Percentiles rank a stretch among this genome's conserved stretches.
Evolutionary conservation across 257 asterid genomes (phyloP).

Genomic region (Ocimum tenuiflorum): DNA sequence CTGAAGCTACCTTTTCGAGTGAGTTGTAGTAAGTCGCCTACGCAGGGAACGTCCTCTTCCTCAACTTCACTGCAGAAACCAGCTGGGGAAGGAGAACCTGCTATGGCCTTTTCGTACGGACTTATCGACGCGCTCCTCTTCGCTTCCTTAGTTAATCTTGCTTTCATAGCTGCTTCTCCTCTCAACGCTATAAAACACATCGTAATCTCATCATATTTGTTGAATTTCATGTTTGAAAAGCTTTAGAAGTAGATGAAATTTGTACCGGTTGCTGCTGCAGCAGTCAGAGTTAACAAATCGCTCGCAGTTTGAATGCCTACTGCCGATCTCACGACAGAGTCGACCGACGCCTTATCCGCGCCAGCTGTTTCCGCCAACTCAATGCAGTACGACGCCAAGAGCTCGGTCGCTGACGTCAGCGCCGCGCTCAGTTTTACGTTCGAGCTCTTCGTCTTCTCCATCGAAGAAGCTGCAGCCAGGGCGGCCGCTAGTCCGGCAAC

Average conservation of each 20-base stretch:
- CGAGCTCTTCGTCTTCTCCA: constrained; percentile 31
- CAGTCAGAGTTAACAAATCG: constrained; percentile 68
- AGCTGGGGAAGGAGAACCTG: constrained; percentile 36
- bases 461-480: constrained; percentile 42
- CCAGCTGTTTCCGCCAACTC: constrained; percentile 79
- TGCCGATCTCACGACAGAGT: constrained; percentile 59
- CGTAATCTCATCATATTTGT: constrained; percentile 2
- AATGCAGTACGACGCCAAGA: constrained; percentile 71
- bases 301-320: constrained; percentile 57
- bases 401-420: constrained; percentile 71
- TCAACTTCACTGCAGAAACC: constrained; percentile 29
- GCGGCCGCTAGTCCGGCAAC: constrained; percentile 88
- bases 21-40: constrained; percentile 69
- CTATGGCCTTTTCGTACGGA: constrained; percentile 56
- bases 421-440: constrained; percentile 57
- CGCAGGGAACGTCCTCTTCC: constrained; percentile 48
- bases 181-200: constrained; percentile 45
- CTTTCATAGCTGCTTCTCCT: constrained; percentile 74
- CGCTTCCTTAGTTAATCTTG: constrained; percentile 68
- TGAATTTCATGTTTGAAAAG: not conserved
- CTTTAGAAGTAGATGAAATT: not conserved
- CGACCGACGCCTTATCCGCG: constrained; percentile 46
- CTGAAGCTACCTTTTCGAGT: constrained; percentile 51
- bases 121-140: constrained; percentile 74
- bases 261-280: constrained; percentile 87